Base-by-base conservation (phyloP, 2,329 filamentous ascomycete genomes). In the Diaporthe sp. region DNA sequence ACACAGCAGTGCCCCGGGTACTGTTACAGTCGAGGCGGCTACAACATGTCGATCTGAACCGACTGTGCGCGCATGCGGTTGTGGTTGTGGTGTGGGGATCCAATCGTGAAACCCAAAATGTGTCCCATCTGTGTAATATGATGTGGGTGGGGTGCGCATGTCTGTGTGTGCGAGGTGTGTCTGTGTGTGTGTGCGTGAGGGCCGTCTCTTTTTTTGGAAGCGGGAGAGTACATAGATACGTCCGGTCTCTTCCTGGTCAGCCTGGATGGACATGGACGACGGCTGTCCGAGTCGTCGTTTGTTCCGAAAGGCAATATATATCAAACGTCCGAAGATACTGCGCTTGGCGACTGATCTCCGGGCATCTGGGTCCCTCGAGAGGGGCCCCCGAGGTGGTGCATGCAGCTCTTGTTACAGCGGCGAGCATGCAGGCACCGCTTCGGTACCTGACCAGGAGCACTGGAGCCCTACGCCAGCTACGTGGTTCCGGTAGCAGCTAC, bases 401-500 rank as follows among this genome's bases (percentile, higher is more conserved):
- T 53, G 65, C 65, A 68, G 65, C 61, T 55, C 49, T 53, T 70
- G 65, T 53, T 70, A 55, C 65, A 70, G 65, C n/a, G 34, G 49
- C 34, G 22, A 28, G 65, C 34, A 70, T 70, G 49, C 49, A 55
- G 49, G 65, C 65, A 34, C 65, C 34, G 65, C 65, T 42, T 70
- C 65, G 46, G 65, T 53, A 68, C 65, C 46, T 53, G 13, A 39
- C 65, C 65, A 53, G 46, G 22, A n/a, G 65, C 65, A 31, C 62
- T 53, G 62, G 34, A 22, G 46, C 46, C 65, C 62, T 19, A 68
- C 31, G 31, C 31, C 31, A 31, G 31, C 31, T 31, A 31, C 39
- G 34, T 68, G 46, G 71, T 76, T 60, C 74, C 75, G 73, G 75
- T 76, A 75, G 73, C 25, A 65, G 68, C 57, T 73, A 75, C 75